Evolutionary conservation across 1,139 yeast genomes (phyloP), one percentile per base, ranked within the genome.

Genomic region (Hyphopichia wangnamkhiaoensis): DNA sequence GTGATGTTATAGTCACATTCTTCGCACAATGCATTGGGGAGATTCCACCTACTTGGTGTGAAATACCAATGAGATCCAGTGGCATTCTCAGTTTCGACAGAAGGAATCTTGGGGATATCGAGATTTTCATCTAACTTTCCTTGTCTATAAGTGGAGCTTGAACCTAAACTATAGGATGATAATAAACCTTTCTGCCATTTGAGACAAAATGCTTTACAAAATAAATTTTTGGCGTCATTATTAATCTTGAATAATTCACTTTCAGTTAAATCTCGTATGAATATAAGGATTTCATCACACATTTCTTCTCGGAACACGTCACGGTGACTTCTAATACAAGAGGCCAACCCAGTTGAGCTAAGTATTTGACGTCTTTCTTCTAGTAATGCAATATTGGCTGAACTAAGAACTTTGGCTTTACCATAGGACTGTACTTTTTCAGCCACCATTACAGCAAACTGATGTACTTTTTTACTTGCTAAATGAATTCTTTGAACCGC

Each of bases 261-360:
- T 40, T 71, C 74, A 0, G 85, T 69, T 33, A 89, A 59, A 33
- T 80, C 85, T 27, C 67, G 63, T 3, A 88, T 56, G 91, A 95
- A 86, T 16, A 59, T 53, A 8, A 87, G 56, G 17, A 88, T 79
- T 43, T 83, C 89, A 38, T 79, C 82, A 47, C 86, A 82, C 89
- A 86, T 82, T 42, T 86, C 93, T 56, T 89, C 96, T 39, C 95
- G 68, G 54, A 86, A 84, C 7, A 78, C 65, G 53, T 88, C 96
- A 43, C 91, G 66, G 13, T 79, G 70, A 39, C 82, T 76, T 44
- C 90, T 64, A 12, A 89, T 82, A 34, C 88, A 77, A 2, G 85
- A 75, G 0, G 84, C 75, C 28, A 89, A 65, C 0, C 90, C 89
- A 1, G 87, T 83, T 1, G 78, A 65, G 25, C 74, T 64, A 33